Evolutionary conservation across 2,329 filamentous ascomycete species (phyloP).

Genomic region (Zasmidium citrigriseum): DNA sequence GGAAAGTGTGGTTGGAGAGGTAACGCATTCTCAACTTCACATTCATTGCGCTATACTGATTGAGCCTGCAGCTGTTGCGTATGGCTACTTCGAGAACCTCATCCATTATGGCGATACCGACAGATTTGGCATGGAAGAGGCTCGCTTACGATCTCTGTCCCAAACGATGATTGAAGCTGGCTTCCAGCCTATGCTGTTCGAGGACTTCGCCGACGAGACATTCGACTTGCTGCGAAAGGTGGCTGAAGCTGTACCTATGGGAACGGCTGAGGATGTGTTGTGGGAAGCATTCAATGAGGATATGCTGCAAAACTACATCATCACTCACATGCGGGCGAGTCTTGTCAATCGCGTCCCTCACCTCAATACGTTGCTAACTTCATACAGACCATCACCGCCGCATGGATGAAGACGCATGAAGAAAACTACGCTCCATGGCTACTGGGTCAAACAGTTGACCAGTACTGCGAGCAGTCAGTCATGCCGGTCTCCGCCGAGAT

Average conservation of each 20-base stretch:
- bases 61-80: conserved; percentile 71
- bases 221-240: conserved; percentile 67
- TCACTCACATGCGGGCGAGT: conserved; percentile 74
- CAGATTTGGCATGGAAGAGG: conserved; percentile 69
- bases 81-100: conserved; percentile 88
- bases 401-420: conserved; percentile 77
- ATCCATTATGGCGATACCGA: conserved; percentile 65
- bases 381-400: conserved; percentile 72
- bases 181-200: conserved; percentile 68
- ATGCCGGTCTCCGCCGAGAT: conserved; percentile 80
- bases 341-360: not conserved
- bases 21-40: conserved; percentile 41
- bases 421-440: conserved; percentile 74
- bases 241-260: conserved; percentile 55
- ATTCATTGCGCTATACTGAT: conserved; percentile 29
- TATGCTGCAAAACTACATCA: conserved; percentile 68
- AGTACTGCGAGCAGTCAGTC: conserved; percentile 70
- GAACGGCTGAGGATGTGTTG: conserved; percentile 49
- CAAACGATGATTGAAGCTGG: conserved; percentile 70
- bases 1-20: conserved; percentile 98
- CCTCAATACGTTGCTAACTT: conserved; percentile 5
- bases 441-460: conserved; percentile 59
- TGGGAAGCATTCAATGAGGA: conserved; percentile 69
- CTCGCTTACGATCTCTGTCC: conserved; percentile 70
- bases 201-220: conserved; percentile 81